These are phyloP conservation scores for Rhizopus stolonifer DNA, from an alignment of 371 early-diverging fungal genomes.

Conservation along the genomic window DNA sequence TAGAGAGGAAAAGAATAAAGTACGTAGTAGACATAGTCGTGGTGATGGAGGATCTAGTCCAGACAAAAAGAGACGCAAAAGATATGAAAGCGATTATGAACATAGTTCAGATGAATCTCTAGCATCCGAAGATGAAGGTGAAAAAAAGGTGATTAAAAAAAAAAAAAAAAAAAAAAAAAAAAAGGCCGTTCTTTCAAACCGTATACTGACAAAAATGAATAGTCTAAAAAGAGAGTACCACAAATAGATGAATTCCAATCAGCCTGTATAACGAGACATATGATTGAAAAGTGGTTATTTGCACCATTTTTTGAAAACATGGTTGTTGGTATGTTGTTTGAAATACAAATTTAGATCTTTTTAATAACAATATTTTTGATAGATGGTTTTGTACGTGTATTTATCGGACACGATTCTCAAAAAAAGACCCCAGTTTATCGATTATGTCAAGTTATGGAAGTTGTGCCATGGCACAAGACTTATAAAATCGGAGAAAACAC, in stretches of 20 bases:
- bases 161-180: not conserved
- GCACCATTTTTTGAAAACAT: conserved; percentile 70
- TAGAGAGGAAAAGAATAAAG: conserved; percentile 51
- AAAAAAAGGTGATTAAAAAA: conserved; percentile 18
- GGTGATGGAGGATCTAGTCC: conserved; percentile 28
- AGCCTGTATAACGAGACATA: conserved; percentile 58
- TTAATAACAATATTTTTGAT: not conserved
- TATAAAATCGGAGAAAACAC: conserved; percentile 60
- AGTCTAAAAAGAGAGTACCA: conserved; percentile 49
- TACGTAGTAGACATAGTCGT: conserved; percentile 33
- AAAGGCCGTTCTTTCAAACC: too few species aligned
- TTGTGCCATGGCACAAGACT: conserved; percentile 59
- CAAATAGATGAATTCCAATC: conserved; percentile 62
- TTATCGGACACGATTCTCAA: conserved; percentile 56
- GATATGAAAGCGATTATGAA: conserved; percentile 41
- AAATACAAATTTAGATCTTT: conserved; percentile 3
- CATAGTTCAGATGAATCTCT: conserved; percentile 34
- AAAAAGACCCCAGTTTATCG: conserved; percentile 55
- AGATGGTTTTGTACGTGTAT: conserved; percentile 65
- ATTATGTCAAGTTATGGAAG: conserved; percentile 62
- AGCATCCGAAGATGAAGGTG: conserved; percentile 25
- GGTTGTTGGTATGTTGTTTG: conserved; percentile 62
- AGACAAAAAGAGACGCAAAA: conserved; percentile 34
- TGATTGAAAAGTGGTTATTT: conserved; percentile 74
- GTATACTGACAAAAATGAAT: too few species aligned